phyloP scores from a whole-genome alignment of 2,329 filamentous ascomycete species.

The Phaeosphaeria sp. region DNA sequence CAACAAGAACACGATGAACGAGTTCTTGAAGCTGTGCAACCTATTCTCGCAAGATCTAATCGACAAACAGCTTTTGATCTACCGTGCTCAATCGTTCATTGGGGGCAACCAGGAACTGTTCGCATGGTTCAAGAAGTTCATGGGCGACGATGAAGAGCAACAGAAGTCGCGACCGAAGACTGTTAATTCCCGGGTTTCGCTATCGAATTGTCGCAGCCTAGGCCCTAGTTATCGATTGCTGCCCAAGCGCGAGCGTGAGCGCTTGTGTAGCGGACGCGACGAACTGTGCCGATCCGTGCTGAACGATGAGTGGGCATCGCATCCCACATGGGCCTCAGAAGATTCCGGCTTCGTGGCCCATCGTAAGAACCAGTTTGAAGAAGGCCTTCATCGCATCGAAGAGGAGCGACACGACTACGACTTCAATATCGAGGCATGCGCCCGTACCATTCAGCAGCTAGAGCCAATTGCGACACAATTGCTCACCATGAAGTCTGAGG shows the following conservation, averaged over 20 bases:
- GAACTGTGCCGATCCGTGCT: conserved; percentile 92
- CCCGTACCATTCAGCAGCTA: conserved; percentile 92
- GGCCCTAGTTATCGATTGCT: conserved; percentile 94
- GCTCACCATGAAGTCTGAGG: conserved; percentile 73
- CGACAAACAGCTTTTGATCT: conserved; percentile 79
- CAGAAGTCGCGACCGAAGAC: conserved; percentile 62
- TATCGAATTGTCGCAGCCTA: conserved; percentile 94
- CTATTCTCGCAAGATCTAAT: conserved; percentile 93
- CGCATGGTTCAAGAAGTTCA: conserved; percentile 83
- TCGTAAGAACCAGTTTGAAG: conserved; percentile 94
- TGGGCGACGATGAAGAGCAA: conserved; percentile 73
- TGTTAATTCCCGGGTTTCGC: conserved; percentile 81
- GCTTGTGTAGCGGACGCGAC: conserved; percentile 91
- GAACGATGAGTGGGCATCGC: conserved; percentile 98
- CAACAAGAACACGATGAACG: conserved; percentile 90
- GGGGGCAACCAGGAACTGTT: conserved; percentile 89
- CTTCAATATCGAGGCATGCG: conserved; percentile 95
- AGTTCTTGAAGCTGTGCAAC: conserved; percentile 97
- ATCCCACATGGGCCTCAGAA: conserved; percentile 98
- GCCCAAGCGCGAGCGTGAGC: conserved; percentile 87
- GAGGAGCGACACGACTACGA: conserved; percentile 99
- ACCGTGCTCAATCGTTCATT: conserved; percentile 85
- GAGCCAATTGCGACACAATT: conserved; percentile 94
- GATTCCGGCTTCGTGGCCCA: conserved; percentile 98
- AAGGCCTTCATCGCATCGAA: conserved; percentile 93